A percentile compares a stretch with the other conserved stretches of the same genome.
Evolutionary conservation across 2,329 filamentous ascomycete species (phyloP).

Genomic region (Elsinoe ampelina): DNA sequence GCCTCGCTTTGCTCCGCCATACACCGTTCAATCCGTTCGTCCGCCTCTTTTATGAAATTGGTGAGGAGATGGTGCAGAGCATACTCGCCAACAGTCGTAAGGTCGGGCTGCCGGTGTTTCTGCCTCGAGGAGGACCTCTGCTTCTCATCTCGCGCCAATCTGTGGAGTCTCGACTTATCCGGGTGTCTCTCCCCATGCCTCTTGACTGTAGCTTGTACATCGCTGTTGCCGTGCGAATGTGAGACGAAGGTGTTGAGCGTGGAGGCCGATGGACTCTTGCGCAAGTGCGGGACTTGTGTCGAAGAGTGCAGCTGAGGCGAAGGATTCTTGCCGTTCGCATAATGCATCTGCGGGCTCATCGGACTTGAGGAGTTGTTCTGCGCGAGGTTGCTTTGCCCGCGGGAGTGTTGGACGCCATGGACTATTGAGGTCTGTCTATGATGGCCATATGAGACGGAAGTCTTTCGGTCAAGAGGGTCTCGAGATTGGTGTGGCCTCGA

Average conservation of each 20-base stretch:
- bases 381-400: conserved; percentile 80
- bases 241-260: conserved; percentile 14
- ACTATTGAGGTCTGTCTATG: conserved; percentile 96
- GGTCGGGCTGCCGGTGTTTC: conserved; percentile 59
- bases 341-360: conserved; percentile 77
- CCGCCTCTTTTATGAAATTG: conserved; percentile 92
- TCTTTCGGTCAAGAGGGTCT: conserved; percentile 40
- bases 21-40: conserved; percentile 87
- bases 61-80: conserved; percentile 94
- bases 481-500: conserved; percentile 30
- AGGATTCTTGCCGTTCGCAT: conserved; percentile 27
- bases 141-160: conserved; percentile 47
- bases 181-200: conserved; percentile 9
- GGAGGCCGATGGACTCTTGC: conserved; percentile 17
- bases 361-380: conserved; percentile 62
- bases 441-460: conserved; percentile 62
- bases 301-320: conserved; percentile 9
- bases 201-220: conserved; percentile 28
- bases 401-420: conserved; percentile 83
- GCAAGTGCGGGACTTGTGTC: conserved; percentile 7
- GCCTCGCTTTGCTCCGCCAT: conserved; percentile 69
- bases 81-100: conserved; percentile 95
- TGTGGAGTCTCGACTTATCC: neutral
- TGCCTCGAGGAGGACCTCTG: conserved; percentile 62
- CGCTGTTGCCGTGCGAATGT: conserved; percentile 9